Percentiles rank a stretch among this genome's conserved stretches.
phyloP scores from a whole-genome alignment of 2,329 filamentous ascomycete genomes.

The Nigrospora sphaerica region DNA sequence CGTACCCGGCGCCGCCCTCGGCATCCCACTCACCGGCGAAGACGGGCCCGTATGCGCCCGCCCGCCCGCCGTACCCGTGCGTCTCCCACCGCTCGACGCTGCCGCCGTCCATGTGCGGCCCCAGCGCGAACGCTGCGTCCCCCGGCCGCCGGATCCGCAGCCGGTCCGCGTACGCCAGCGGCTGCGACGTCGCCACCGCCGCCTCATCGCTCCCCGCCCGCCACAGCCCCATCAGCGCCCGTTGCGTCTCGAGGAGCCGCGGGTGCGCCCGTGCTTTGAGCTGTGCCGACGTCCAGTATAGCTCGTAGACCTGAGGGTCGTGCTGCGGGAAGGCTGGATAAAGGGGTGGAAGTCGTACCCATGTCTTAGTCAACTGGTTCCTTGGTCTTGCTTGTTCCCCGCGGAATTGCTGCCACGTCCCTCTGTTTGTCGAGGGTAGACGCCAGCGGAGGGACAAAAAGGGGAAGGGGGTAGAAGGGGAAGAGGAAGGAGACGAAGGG shows the following conservation, averaged over 20 bases:
- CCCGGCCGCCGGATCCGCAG: conserved; percentile 65
- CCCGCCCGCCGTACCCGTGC: conserved; percentile 50
- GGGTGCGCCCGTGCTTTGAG: conserved; percentile 60
- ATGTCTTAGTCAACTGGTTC: too few relatives aligned
- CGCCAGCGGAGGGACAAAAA: too few relatives aligned
- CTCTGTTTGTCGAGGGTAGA: too few relatives aligned
- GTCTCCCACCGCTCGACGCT: conserved; percentile 71
- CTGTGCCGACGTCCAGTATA: conserved; percentile 69
- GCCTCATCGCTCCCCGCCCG: conserved; percentile 39
- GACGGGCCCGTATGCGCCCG: conserved; percentile 61
- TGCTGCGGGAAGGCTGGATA: conserved; percentile 54
- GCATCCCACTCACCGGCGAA: conserved; percentile 70
- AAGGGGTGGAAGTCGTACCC: conserved; percentile 1
- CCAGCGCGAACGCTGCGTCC: conserved; percentile 60
- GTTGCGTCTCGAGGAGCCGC: conserved; percentile 54
- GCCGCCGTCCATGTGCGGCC: conserved; percentile 68
- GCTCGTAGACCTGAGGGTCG: conserved; percentile 64
- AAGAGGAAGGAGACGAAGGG: background rate
- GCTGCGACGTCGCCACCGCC: conserved; percentile 43
- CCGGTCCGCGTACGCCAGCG: conserved; percentile 63
- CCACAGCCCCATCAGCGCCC: conserved; percentile 59
- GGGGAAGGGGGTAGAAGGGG: background rate
- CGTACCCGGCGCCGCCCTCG: too few relatives aligned
- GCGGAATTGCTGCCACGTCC: too few relatives aligned
- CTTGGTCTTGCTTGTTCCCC: too few relatives aligned